Evolutionary conservation across 345 rosid species (phyloP), one percentile per base, ranked within the genome.

Genomic region (Theobroma cacao): DNA sequence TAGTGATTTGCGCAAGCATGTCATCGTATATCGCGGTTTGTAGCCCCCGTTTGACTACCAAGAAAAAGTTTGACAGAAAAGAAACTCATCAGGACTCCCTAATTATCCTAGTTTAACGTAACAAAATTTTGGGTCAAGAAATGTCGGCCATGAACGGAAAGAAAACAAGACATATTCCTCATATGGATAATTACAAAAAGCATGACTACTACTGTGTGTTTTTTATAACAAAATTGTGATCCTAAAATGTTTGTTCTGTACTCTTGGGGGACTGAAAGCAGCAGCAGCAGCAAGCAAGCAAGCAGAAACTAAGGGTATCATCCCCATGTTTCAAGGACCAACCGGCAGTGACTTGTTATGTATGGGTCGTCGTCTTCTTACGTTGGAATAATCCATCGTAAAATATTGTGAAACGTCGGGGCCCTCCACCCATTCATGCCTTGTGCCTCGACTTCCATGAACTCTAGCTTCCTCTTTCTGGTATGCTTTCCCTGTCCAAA

Each of bases 361-460:
- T 48, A 76, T 76, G 60, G 78, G 78, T 11, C 60, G 60, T 62
- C 78, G 60, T 76, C 78, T 63, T 63, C 61, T 76, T 76, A 76
- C 78, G 22, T 63, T 33, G 48, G 78, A 47, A 48, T 76, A 76
- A 63, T 76, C 78, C 78, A 48, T 76, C 8, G 78, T 63, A 48
- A 76, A 76, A 48, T 10, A 76, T n/a, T 63, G 71, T 1, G 78
- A 76, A 3, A 34, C 22, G 38, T 63, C 78, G 47, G 11, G 26
- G 3, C 33, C 41, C 9, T 76, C 71, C 50, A 48, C 15, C 78
- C 78, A 76, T 47, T 63, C 33, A 47, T 76, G 58, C 78, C 78
- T 5, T 22, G 72, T 76, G 47, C 70, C 71, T 75, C 68, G 26
- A 28, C 56, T 60, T 43, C 41, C 77, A 14, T 58, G 67, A 9